phyloP scores from a whole-genome alignment of 805 yeast species.

The Candida alai region DNA sequence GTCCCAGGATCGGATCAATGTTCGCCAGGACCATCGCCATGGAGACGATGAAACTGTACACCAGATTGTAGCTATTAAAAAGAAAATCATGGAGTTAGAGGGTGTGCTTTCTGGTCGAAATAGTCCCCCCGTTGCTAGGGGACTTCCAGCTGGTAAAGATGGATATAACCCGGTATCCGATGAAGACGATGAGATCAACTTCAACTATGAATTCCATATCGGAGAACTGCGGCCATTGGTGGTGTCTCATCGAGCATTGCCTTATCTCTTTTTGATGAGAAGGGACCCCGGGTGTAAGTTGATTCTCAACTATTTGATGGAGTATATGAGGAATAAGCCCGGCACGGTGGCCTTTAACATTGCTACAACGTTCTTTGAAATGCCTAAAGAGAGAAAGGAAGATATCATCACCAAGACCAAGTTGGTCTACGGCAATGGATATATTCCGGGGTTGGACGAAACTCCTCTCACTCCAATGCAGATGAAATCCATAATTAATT shows the following conservation, averaged over 20 bases:
- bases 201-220: conserved; percentile 5
- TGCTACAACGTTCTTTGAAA: neutral
- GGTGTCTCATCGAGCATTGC: conserved; percentile 4
- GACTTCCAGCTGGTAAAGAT: neutral
- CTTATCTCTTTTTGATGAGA: conserved; percentile 8
- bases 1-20: neutral
- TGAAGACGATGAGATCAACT: conserved; percentile 3
- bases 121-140: neutral
- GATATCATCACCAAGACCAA: neutral
- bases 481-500: conserved; percentile 4
- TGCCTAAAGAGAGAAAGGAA: neutral
- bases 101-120: neutral
- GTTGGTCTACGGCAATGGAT: conserved; percentile 5
- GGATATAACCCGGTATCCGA: conserved; percentile 2
- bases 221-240: conserved; percentile 2
- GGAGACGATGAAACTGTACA: neutral
- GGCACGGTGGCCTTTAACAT: conserved; percentile 1
- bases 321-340: neutral
- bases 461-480: neutral
- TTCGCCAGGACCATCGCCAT: conserved; percentile 1
- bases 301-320: conserved; percentile 7
- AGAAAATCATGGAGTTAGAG: conserved; percentile 2
- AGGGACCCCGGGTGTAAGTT: conserved; percentile 7
- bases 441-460: conserved; percentile 6
- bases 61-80: conserved; percentile 3